Base-by-base conservation (phyloP, 2,329 filamentous ascomycete genomes). In the Aureobasidium sp. region DNA sequence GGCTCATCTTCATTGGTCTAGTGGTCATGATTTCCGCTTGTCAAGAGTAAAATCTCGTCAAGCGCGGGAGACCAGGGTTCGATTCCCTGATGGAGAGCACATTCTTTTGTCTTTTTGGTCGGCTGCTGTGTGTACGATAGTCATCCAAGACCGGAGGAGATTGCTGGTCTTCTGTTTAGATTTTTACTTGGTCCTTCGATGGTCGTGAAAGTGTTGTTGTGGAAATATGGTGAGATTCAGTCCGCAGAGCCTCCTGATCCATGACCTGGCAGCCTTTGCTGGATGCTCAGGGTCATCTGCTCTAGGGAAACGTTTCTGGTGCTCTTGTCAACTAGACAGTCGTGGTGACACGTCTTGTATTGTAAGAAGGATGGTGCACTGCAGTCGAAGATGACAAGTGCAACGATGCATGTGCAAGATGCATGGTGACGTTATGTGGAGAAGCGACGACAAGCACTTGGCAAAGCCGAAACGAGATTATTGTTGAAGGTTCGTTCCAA, bases 51-150 rank as follows among this genome's bases (percentile, higher is more conserved):
- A 45, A 44, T 30, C 39, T 45, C 53, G 53, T 57, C 63, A 67
- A 64, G 64, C 67, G 66, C 68, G 63, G 67, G 67, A 70, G 68
- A 68, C 69, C 67, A 66, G 68, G 66, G 67, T 71, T 70, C 69
- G 66, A 70, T 67, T 69, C 68, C 66, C 65, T 66, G 67, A 59
- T 41, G 37, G 59, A 61, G 59, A 61, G 59, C 59, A 48, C 27
- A 32, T 34, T 39, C 21, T 29, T 41, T 60, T 60, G 49, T 50
- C 21, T 15, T 52, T 47, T 30, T 44, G 27, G 39, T 15, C 15
- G 16, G 5, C 3, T 15, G 5, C 25, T 5, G 9, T 25, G 13
- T 6, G 2, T 16, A 11, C 2, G 13, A 29, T 2, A 29, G 25
- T 29, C 13, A 11, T 15, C 8, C 1, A 3, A 5, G 13, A 5